Evolutionary conservation across 1,139 yeast genomes (phyloP), one percentile per base, ranked within the genome.

Genomic region (Groenewaldozyma sp.): DNA sequence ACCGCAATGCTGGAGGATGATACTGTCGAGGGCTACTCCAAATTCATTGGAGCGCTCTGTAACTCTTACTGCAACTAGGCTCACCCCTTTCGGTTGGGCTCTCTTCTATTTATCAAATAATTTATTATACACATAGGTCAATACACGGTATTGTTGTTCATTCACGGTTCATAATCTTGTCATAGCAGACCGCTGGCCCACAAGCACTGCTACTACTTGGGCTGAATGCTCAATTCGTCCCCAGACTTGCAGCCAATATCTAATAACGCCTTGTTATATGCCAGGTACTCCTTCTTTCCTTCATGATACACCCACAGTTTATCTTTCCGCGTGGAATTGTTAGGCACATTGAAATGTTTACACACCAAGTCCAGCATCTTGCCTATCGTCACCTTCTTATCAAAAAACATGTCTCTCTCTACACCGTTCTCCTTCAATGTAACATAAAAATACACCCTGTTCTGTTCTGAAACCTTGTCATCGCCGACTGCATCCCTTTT

Each of bases 381-480:
- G 0, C 97, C 97, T 5, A 83, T 69, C 0, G 84, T 79, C 84
- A 91, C 80, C 24, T 69, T 64, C 47, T 73, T 72, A 28, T 75
- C 74, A 13, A 80, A 70, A 52, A 57, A 82, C 13, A 80, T 54
- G 0, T 78, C 70, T 16, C 48, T 55, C 14, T 53, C 60, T 1
- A 54, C 56, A 18, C 58, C 46, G 6, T 54, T 56, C 11, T 59
- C 54, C 27, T 41, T 42, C 22, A 44, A 38, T 19, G 44, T 48
- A 31, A 80, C 70, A 74, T 79, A 74, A 9, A 82, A 56, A 53
- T 82, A 78, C 0, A 82, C 62, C 41, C 94, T 64, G 50, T 82
- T 84, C 2, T 61, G 56, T 0, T 50, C 49, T 0, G 75, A 66
- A 1, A 87, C 66, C 44, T 72, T 73, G 1, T 62, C 33, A 53